A percentile compares a stretch with the other conserved stretches of the same genome.
Evolutionary conservation across 257 asterid species (phyloP).

Genomic region (Agastache rugosa): DNA sequence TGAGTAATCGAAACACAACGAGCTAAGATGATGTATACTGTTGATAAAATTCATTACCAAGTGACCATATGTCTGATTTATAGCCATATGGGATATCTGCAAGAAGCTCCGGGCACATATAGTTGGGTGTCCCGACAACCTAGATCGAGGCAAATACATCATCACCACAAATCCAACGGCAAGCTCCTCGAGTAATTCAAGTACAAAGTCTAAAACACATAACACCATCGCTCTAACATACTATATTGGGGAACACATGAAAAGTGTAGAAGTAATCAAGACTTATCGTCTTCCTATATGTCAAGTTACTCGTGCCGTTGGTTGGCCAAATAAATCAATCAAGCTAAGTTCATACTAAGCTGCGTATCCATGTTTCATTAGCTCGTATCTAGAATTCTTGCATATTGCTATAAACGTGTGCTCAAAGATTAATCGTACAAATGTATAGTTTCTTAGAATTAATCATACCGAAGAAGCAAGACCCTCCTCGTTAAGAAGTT

Average conservation of each 20-base stretch:
- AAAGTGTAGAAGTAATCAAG: too few species aligned
- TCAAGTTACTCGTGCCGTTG: not conserved
- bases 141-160: conserved; percentile 39
- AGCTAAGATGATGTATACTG: conserved; percentile 5
- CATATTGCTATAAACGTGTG: not conserved
- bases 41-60: conserved; percentile 54
- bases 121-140: conserved; percentile 87
- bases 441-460: conserved; percentile 3
- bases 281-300: too few species aligned
- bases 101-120: conserved; percentile 98
- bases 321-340: not conserved
- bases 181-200: not conserved
- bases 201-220: not conserved
- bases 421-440: not conserved
- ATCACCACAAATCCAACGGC: conserved; percentile 4
- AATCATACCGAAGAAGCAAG: conserved; percentile 82
- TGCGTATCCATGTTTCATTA: not conserved
- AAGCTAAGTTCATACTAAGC: not conserved
- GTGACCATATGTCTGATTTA: conserved; percentile 96
- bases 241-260: too few species aligned
- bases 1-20: not conserved
- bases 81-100: conserved; percentile 86
- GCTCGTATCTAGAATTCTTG: not conserved
- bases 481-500: conserved; percentile 74
- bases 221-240: not conserved